Conservation (phyloP, 768 basidiomycete species). For the Fomitopsis serialis region DNA sequence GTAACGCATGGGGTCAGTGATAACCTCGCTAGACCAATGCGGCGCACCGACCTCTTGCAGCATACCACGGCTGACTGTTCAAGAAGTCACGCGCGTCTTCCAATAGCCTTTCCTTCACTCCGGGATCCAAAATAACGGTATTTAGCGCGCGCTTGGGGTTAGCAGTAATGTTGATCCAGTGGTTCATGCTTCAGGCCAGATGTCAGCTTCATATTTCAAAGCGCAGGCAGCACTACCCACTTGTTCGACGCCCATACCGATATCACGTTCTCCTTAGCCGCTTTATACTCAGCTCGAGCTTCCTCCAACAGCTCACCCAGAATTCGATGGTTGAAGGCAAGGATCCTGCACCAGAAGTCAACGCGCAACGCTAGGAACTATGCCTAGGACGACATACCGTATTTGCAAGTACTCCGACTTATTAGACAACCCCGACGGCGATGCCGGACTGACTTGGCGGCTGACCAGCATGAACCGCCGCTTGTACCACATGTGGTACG, state of each 20-base stretch:
- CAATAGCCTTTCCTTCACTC: conserved; percentile 58
- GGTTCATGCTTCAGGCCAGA: conserved; percentile 14
- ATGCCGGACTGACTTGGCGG: neutral
- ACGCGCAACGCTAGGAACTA: neutral
- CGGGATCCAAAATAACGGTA: conserved; percentile 69
- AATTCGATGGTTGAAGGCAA: neutral
- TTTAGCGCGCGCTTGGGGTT: conserved; percentile 60
- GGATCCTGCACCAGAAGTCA: neutral
- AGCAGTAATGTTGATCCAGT: conserved; percentile 51
- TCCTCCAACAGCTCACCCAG: conserved; percentile 48
- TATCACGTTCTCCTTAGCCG: conserved; percentile 45
- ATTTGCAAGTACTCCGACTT: neutral
- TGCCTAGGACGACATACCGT: neutral
- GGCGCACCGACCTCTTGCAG: conserved; percentile 51
- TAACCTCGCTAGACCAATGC: too few relatives aligned
- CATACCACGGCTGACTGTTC: conserved; percentile 65
- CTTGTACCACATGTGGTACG: neutral
- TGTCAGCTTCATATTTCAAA: neutral
- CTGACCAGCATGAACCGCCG: neutral
- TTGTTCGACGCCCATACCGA: conserved; percentile 48
- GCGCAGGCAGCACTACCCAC: conserved; percentile 18
- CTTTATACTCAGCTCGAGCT: conserved; percentile 45
- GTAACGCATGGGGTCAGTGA: neutral
- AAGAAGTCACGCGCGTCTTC: conserved; percentile 72
- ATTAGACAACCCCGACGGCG: neutral